Base-by-base conservation (phyloP, 257 asterid genomes). In the Solanum clarkiae region DNA sequence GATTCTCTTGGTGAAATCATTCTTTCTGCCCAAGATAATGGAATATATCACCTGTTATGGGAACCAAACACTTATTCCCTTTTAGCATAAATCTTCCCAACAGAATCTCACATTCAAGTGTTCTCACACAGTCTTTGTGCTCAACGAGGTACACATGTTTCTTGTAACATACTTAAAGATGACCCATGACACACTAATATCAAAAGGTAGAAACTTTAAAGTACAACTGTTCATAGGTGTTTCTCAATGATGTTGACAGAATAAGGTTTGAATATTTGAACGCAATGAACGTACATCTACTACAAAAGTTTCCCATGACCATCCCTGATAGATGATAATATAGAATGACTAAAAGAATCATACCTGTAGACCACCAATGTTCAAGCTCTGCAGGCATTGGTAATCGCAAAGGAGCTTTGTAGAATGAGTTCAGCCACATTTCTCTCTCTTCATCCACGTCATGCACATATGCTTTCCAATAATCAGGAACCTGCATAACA, bases 311-410 rank as follows among this genome's bases (percentile, higher is more conserved):
- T 24, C 1, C 65, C 11, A 53, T 53, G 17, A 53, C 11, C 11
- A 53, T 53, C 82, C 65, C 26, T 79, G 40, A 40, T 66, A 26
- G 49, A 71, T n/a, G 63, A 70, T 10, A 29, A 26, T 85, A 81
- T 69, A 59, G 26, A 84, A 63, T 54, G 20, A 36, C n/a, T 45
- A 57, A 53, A 79, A 81, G 68, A 45, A 5, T 51, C 57, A 11
- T 87, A 93, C 98, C 94, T 24, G 90, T 93, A 42, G 90, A 74
- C 99, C 99, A 97, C 98, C 98, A 97, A 82, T 95, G 87, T 87
- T 95, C 98, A 57, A 95, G 98, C 88, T 97, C 99, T 77, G 98
- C 82, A 87, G 99, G 99, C 99, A 94, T 94, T 81, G 99, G 99
- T 65, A 97, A 91, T 88, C 99, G 88, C 72, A 97, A 91, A 75